These are phyloP conservation scores for Candida nitratophila DNA, from an alignment of 805 yeast species.

Conservation along the genomic window DNA sequence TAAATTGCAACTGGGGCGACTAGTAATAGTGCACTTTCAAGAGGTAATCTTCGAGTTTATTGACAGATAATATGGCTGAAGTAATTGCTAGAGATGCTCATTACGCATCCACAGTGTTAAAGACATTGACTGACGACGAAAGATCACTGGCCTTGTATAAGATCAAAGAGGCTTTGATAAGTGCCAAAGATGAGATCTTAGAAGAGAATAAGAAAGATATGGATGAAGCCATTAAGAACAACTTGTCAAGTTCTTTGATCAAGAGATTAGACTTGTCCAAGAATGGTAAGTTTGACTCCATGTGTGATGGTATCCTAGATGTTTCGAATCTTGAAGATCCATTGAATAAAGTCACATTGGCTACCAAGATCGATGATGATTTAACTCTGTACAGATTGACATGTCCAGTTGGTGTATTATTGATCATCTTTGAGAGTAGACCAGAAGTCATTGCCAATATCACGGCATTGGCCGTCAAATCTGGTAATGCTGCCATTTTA, in stretches of 20 bases:
- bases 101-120: conserved; percentile 73
- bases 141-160: conserved; percentile 67
- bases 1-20: no score
- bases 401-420: conserved; percentile 89
- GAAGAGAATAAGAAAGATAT: conserved; percentile 72
- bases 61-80: conserved; percentile 48
- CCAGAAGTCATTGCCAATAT: conserved; percentile 99
- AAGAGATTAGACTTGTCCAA: conserved; percentile 79
- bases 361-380: conserved; percentile 85
- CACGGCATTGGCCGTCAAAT: conserved; percentile 89
- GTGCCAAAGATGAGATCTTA: conserved; percentile 54
- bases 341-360: conserved; percentile 79
- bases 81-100: conserved; percentile 76
- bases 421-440: conserved; percentile 91
- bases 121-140: conserved; percentile 66
- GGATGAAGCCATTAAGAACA: conserved; percentile 54
- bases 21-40: no score
- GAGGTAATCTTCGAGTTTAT: no score
- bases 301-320: conserved; percentile 92
- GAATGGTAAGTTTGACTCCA: conserved; percentile 81
- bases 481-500: conserved; percentile 93
- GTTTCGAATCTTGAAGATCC: conserved; percentile 90
- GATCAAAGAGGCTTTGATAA: conserved; percentile 63
- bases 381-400: conserved; percentile 75
- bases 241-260: conserved; percentile 62